Evolutionary conservation across 2,329 filamentous ascomycete genomes (phyloP).

Genomic region (Ceratocystis destructans): DNA sequence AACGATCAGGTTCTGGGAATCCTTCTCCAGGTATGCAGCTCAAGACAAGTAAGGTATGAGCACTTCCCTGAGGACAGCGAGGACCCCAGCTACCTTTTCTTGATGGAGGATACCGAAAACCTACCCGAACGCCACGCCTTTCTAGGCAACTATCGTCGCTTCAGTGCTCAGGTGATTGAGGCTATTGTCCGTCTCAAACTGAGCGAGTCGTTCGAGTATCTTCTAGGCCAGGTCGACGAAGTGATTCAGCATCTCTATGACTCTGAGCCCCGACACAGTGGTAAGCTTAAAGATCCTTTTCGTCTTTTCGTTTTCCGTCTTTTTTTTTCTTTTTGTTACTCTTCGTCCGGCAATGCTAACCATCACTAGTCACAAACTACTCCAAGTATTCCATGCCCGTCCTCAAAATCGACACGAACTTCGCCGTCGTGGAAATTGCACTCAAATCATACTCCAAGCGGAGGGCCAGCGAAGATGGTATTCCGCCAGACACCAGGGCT

Average conservation of each 20-base stretch:
- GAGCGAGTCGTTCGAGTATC: constrained; percentile 73
- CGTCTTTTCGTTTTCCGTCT: background rate
- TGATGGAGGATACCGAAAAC: constrained; percentile 90
- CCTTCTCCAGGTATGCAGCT: constrained; percentile 69
- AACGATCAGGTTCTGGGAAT: constrained; percentile 52
- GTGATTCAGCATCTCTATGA: constrained; percentile 65
- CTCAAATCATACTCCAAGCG: constrained; percentile 82
- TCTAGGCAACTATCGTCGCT: constrained; percentile 85
- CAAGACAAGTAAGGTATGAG: constrained; percentile 77
- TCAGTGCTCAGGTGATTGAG: constrained; percentile 78
- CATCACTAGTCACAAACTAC: constrained; percentile 38
- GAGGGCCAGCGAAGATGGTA: constrained; percentile 28
- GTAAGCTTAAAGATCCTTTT: constrained; percentile 30
- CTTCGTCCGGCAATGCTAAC: background rate
- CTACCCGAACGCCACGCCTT: constrained; percentile 89
- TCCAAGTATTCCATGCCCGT: constrained; percentile 58
- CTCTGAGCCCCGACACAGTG: constrained; percentile 51
- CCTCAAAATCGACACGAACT: constrained; percentile 74
- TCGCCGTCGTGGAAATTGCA: constrained; percentile 75
- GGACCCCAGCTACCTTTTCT: constrained; percentile 65
- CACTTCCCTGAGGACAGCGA: constrained; percentile 67
- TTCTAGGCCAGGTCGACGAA: constrained; percentile 64
- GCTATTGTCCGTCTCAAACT: constrained; percentile 69
- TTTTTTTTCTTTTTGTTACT: background rate
- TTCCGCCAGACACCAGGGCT: constrained; percentile 5